These are phyloP conservation scores for Rosa multiflora DNA, from an alignment of 306 rosid genomes.

Conservation along the genomic window DNA sequence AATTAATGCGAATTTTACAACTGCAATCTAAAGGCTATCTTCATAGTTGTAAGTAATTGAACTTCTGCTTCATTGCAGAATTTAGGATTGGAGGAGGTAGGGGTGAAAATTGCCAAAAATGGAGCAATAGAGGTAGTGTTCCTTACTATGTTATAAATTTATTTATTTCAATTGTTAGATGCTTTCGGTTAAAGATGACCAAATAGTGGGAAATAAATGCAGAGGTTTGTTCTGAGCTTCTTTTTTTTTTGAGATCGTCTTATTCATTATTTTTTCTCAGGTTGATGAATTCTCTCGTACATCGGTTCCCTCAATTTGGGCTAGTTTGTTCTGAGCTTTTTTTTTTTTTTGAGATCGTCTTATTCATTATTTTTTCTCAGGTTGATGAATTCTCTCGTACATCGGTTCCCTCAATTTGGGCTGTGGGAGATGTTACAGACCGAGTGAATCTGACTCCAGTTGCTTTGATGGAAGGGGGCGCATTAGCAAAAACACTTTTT, in stretches of 20 bases:
- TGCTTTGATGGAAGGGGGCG: conserved; percentile 98
- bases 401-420: conserved; percentile 95
- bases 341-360: neutral
- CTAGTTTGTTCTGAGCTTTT: conserved; percentile 21
- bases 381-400: conserved; percentile 92
- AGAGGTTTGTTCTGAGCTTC: neutral
- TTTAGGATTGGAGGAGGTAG: conserved; percentile 88
- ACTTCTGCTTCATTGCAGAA: conserved; percentile 50
- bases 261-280: conserved; percentile 37
- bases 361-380: conserved; percentile 37
- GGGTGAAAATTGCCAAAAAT: conserved; percentile 62
- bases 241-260: neutral
- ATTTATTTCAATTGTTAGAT: conserved; percentile 5
- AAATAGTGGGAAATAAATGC: neutral
- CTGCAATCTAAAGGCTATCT: neutral
- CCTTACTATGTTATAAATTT: conserved; percentile 19
- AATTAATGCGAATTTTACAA: conserved; percentile 12
- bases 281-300: conserved; percentile 92
- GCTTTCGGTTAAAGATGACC: neutral
- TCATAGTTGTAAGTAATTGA: conserved; percentile 23
- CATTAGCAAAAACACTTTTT: conserved; percentile 76
- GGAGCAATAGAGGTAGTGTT: conserved; percentile 87
- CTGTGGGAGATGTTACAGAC: conserved; percentile 94
- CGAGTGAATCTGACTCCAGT: conserved; percentile 95
- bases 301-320: conserved; percentile 95